Conservation (phyloP, 306 rosid genomes). For the Purshia tridentata region DNA sequence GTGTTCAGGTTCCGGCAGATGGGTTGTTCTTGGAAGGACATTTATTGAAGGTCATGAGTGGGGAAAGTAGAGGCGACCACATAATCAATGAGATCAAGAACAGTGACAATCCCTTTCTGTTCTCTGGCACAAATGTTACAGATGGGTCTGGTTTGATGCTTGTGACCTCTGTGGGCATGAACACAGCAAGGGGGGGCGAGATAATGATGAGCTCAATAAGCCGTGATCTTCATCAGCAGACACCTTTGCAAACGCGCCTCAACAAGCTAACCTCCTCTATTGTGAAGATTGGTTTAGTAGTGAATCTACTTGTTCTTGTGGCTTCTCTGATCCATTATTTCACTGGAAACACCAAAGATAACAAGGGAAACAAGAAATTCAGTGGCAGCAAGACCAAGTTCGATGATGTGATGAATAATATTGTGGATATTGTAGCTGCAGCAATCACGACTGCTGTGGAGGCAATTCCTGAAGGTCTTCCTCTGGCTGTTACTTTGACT, state of each 20-base stretch:
- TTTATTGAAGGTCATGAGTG: conserved; percentile 12
- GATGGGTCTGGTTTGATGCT: conserved; percentile 15
- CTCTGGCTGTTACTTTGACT: too few species aligned
- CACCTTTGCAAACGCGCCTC: conserved; percentile 16
- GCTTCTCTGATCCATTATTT: conserved; percentile 30
- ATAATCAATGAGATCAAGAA: too few species aligned
- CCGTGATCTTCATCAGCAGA: not conserved
- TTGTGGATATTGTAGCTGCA: too few species aligned
- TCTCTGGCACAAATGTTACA: conserved; percentile 11
- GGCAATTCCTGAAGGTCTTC: too few species aligned
- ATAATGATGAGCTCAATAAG: conserved; percentile 6
- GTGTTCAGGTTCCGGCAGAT: too few species aligned
- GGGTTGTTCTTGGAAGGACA: not conserved
- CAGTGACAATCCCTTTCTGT: not conserved
- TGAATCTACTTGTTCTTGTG: conserved; percentile 2
- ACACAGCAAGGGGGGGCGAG: conserved; percentile 18
- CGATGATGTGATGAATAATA: too few species aligned
- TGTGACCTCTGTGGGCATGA: conserved; percentile 20
- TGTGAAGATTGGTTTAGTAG: conserved; percentile 11
- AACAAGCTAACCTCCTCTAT: conserved; percentile 14
- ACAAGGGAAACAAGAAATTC: too few species aligned
- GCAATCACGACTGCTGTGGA: too few species aligned
- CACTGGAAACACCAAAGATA: not conserved
- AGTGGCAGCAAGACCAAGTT: too few species aligned
- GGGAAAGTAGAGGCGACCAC: conserved; percentile 1